phyloP scores from a whole-genome alignment of 495 filamentous ascomycete species.

The Penicillium ucsense region DNA sequence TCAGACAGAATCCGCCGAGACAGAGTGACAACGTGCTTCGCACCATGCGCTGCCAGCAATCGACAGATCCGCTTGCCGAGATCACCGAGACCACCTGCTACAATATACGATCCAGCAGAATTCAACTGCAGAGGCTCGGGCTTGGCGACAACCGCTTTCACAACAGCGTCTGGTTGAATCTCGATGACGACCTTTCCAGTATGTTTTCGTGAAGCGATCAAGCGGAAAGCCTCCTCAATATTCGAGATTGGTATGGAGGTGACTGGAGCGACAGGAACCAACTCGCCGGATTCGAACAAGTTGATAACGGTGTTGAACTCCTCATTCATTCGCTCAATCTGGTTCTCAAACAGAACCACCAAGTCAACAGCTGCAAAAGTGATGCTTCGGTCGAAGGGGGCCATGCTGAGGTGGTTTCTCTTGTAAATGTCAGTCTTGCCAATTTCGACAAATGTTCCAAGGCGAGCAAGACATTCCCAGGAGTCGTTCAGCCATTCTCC shows the following conservation, averaged over 20 bases:
- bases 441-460: slow-evolving; percentile 37
- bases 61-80: not conserved
- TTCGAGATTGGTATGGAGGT: slow-evolving; percentile 10
- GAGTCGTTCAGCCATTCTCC: slow-evolving; percentile 31
- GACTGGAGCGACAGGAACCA: not conserved
- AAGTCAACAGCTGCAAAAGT: slow-evolving; percentile 10
- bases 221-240: slow-evolving; percentile 11
- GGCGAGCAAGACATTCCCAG: slow-evolving; percentile 41
- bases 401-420: slow-evolving; percentile 9
- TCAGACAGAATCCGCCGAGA: not conserved
- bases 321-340: not conserved
- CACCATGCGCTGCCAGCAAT: not conserved
- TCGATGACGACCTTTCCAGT: slow-evolving; percentile 30
- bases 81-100: not conserved
- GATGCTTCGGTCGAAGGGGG: slow-evolving; percentile 8
- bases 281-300: not conserved
- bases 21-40: not conserved
- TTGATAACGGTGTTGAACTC: not conserved
- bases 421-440: slow-evolving; percentile 29
- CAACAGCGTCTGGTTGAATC: not conserved
- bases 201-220: slow-evolving; percentile 24
- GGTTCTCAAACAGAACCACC: not conserved
- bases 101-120: not conserved
- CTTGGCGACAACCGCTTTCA: not conserved
- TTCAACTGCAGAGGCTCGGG: not conserved